Evolutionary conservation across 306 rosid genomes (phyloP).

Genomic region (Gastrolobium bilobum): DNA sequence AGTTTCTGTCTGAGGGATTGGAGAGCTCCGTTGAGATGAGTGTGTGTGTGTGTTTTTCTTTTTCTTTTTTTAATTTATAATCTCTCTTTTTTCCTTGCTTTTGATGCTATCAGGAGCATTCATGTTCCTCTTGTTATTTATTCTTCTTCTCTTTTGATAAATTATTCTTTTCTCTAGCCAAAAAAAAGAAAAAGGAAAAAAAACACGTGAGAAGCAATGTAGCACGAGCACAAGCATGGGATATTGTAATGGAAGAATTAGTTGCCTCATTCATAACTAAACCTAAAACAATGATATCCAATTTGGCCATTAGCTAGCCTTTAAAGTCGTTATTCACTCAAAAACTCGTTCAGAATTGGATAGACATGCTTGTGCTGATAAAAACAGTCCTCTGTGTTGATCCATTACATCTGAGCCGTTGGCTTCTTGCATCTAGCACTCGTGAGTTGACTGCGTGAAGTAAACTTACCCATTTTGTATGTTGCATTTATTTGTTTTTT

Average conservation of each 20-base stretch:
- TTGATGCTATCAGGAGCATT: neutral
- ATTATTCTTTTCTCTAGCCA: constrained; percentile 1
- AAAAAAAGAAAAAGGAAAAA: neutral
- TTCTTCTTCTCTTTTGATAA: neutral
- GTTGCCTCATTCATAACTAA: constrained; percentile 15
- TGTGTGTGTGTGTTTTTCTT: no score
- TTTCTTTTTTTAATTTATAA: neutral
- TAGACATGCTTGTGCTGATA: neutral
- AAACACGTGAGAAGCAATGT: constrained; percentile 7
- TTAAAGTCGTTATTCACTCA: constrained; percentile 10
- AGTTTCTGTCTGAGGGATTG: neutral
- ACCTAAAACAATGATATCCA: constrained; percentile 10
- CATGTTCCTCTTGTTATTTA: constrained; percentile 3
- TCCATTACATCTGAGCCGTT: constrained; percentile 9
- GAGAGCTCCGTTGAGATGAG: neutral
- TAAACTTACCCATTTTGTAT: constrained; percentile 7
- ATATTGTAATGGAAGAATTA: constrained; percentile 27
- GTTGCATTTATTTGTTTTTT: constrained; percentile 13
- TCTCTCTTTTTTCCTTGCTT: neutral
- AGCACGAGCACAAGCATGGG: constrained; percentile 8
- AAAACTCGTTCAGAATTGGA: constrained; percentile 17
- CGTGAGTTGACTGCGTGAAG: constrained; percentile 33
- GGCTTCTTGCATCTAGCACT: constrained; percentile 4
- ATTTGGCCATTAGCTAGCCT: constrained; percentile 16
- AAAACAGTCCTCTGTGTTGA: constrained; percentile 6